Conservation (phyloP, 805 yeast species). For the Cyberlindnera misumaiensis region DNA sequence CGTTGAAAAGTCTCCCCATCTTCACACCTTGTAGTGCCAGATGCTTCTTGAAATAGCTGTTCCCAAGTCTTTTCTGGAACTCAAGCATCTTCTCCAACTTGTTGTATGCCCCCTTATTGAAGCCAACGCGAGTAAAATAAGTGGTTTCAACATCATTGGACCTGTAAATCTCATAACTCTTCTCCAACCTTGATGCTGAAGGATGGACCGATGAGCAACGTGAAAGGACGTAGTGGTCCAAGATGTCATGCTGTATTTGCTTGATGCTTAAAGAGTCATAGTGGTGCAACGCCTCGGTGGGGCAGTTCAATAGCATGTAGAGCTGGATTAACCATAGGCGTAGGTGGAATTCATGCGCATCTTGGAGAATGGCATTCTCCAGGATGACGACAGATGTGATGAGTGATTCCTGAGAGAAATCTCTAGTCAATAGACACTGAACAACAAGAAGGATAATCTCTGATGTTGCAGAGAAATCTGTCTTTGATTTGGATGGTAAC, state of each 20-base stretch:
- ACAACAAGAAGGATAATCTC: slow-evolving; percentile 57
- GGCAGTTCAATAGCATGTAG: slow-evolving; percentile 52
- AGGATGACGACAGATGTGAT: slow-evolving; percentile 44
- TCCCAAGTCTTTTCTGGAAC: slow-evolving; percentile 43
- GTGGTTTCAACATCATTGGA: slow-evolving; percentile 47
- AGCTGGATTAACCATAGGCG: slow-evolving; percentile 65
- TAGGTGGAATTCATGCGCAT: slow-evolving; percentile 67
- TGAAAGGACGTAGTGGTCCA: slow-evolving; percentile 46
- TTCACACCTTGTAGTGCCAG: slow-evolving; percentile 23
- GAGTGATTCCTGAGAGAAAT: slow-evolving; percentile 20
- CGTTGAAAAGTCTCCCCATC: slow-evolving; percentile 21
- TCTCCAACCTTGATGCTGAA: slow-evolving; percentile 28
- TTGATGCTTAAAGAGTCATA: slow-evolving; percentile 56
- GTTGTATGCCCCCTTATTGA: slow-evolving; percentile 53
- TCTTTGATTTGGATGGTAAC: slow-evolving; percentile 37
- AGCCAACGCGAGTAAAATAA: slow-evolving; percentile 42
- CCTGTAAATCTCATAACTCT: slow-evolving; percentile 43
- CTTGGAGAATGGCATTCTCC: slow-evolving; percentile 48
- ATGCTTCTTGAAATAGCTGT: slow-evolving; percentile 34
- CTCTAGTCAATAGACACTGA: slow-evolving; percentile 24
- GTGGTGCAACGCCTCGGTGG: slow-evolving; percentile 40
- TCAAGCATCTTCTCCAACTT: slow-evolving; percentile 63
- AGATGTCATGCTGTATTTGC: slow-evolving; percentile 69
- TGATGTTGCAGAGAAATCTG: slow-evolving; percentile 68
- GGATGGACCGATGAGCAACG: slow-evolving; percentile 44